phyloP scores from a whole-genome alignment of 2,329 filamentous ascomycete genomes.

The Aureobasidium sp. region DNA sequence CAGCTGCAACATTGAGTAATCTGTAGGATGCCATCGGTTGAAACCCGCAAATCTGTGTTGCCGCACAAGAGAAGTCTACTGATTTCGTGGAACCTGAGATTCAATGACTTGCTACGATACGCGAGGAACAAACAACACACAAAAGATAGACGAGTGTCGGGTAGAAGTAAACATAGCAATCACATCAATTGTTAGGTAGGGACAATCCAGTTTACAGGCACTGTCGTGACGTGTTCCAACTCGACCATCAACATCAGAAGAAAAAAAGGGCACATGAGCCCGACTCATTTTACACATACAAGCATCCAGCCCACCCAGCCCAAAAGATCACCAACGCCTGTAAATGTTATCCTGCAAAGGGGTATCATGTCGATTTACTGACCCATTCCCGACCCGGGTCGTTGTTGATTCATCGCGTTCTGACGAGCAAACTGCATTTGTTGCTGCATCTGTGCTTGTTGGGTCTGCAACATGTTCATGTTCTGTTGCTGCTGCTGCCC shows the following conservation, averaged over 20 bases:
- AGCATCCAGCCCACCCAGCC: neutral
- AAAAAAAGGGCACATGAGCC: neutral
- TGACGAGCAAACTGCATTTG: conserved; percentile 16
- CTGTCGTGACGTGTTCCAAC: no score
- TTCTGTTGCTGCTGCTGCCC: conserved; percentile 12
- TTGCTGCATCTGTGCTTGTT: conserved; percentile 18
- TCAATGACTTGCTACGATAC: no score
- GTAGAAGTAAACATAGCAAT: neutral
- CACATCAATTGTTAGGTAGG: neutral
- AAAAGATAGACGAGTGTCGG: neutral
- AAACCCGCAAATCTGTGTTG: no score
- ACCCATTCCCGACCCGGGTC: conserved; percentile 13
- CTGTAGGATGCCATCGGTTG: neutral
- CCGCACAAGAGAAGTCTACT: no score
- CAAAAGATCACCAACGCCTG: neutral
- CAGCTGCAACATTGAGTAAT: neutral
- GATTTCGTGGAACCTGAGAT: no score
- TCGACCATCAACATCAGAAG: neutral
- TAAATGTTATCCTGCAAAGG: neutral
- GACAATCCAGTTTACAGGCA: neutral
- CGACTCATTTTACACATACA: neutral
- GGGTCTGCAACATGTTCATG: conserved; percentile 22
- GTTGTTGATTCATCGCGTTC: conserved; percentile 14
- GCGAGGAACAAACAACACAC: neutral
- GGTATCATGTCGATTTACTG: conserved; percentile 7